Conservation (phyloP, 2,329 filamentous ascomycete genomes). For the Penicillium sp. region DNA sequence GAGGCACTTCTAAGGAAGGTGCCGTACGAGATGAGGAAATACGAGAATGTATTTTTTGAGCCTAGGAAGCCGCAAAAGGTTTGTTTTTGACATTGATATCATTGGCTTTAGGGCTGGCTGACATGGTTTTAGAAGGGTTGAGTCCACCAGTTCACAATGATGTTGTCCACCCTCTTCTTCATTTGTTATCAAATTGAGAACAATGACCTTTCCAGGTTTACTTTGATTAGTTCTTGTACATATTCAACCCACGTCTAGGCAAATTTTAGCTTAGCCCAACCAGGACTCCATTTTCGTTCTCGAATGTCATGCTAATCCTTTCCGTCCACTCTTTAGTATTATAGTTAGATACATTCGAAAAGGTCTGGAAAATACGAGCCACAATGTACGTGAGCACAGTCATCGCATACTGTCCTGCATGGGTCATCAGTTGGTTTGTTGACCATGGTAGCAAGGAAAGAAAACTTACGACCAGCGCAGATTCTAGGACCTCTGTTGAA, state of each 20-base stretch:
- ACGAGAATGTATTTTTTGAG: constrained; percentile 14
- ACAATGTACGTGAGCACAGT: constrained; percentile 14
- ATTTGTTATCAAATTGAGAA: neutral
- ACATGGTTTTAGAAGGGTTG: neutral
- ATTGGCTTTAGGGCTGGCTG: neutral
- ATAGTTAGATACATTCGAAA: constrained; percentile 8
- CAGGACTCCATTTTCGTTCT: constrained; percentile 15
- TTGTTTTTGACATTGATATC: neutral
- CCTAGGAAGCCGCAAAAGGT: constrained; percentile 13
- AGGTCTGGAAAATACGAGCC: constrained; percentile 12
- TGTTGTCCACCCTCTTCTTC: neutral
- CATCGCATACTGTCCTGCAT: constrained; percentile 13
- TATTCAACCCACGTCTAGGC: too few relatives aligned
- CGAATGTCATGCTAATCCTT: constrained; percentile 14
- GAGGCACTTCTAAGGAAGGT: constrained; percentile 14
- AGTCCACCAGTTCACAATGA: neutral
- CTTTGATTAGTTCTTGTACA: neutral
- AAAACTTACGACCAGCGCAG: neutral
- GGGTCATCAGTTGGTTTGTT: neutral
- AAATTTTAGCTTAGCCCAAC: constrained; percentile 5
- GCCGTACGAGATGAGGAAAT: constrained; percentile 14
- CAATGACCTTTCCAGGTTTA: too few relatives aligned
- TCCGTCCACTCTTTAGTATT: constrained; percentile 9
- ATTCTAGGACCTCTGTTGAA: neutral
- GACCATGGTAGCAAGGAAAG: neutral